A percentile compares a stretch with the other conserved stretches of the same genome.
Conservation (phyloP, 257 asterid genomes). For the Eucommia ulmoides region DNA sequence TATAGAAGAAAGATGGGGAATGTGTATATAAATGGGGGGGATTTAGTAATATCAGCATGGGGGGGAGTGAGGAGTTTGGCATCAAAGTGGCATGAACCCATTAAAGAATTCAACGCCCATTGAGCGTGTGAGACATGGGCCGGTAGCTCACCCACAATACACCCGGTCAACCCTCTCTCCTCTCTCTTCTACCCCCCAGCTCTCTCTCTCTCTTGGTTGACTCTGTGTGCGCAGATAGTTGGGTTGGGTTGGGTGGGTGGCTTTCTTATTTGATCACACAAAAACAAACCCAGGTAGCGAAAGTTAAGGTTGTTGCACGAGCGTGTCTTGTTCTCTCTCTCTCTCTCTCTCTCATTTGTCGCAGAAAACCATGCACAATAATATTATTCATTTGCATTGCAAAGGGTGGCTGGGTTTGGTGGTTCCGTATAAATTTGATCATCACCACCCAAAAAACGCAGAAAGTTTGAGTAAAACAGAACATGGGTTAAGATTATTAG, state of each 20-base stretch:
- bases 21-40: too few species aligned
- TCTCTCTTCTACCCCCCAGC: not conserved
- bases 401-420: too few species aligned
- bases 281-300: not conserved
- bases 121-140: slow-evolving; percentile 75
- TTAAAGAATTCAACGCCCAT: slow-evolving; percentile 83
- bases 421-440: too few species aligned
- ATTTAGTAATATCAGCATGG: too few species aligned
- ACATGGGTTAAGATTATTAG: too few species aligned
- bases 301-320: slow-evolving; percentile 9
- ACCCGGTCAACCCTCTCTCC: slow-evolving; percentile 77
- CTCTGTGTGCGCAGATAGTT: not conserved
- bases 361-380: too few species aligned
- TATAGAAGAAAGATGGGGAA: too few species aligned
- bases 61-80: slow-evolving; percentile 12
- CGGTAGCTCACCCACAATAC: slow-evolving; percentile 78
- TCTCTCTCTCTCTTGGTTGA: slow-evolving; percentile 5
- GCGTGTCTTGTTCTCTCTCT: too few species aligned
- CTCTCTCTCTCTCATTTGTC: too few species aligned
- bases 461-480: too few species aligned
- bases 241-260: slow-evolving; percentile 9
- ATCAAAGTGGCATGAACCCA: slow-evolving; percentile 63
- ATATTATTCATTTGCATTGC: too few species aligned
- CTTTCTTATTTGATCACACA: slow-evolving; percentile 15
- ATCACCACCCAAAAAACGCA: too few species aligned